Evolutionary conservation across 1,284 basidiomycete species (phyloP).

Genomic region (Naganishia sp.): DNA sequence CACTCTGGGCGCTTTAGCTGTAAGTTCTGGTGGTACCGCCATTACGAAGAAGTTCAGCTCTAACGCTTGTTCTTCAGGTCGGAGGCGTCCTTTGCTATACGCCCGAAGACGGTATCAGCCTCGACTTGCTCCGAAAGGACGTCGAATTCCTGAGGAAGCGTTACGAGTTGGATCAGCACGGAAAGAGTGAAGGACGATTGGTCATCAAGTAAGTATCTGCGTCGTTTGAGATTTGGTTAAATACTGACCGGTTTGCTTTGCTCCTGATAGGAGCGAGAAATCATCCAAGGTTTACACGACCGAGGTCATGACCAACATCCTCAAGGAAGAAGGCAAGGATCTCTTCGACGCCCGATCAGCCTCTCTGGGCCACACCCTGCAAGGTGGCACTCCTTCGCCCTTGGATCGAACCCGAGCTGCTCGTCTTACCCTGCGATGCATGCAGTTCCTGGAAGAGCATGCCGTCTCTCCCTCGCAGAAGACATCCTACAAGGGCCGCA

Average conservation of each 20-base stretch:
- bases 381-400: conserved; percentile 92
- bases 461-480: conserved; percentile 52
- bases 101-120: conserved; percentile 83
- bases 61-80: conserved; percentile 58
- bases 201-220: conserved; percentile 70
- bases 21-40: conserved; percentile 58
- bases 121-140: conserved; percentile 78
- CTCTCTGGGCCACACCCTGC: conserved; percentile 91
- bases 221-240: not conserved
- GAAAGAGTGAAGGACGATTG: conserved; percentile 87
- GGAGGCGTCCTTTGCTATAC: conserved; percentile 93
- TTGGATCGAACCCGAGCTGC: conserved; percentile 89
- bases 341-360: conserved; percentile 95
- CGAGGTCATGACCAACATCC: conserved; percentile 87
- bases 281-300: conserved; percentile 88
- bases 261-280: conserved; percentile 69
- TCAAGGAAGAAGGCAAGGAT: conserved; percentile 85
- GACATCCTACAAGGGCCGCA: conserved; percentile 46
- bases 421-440: conserved; percentile 85
- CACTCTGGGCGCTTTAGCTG: conserved; percentile 90
- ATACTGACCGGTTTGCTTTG: conserved; percentile 7
- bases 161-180: conserved; percentile 82
- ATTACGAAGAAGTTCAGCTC: not conserved
- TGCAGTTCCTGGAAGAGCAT: conserved; percentile 88
- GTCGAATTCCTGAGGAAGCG: conserved; percentile 86